Evolutionary conservation across 257 asterid species (phyloP), one percentile per base, ranked within the genome.

Genomic region (Orobanche coerulescens): DNA sequence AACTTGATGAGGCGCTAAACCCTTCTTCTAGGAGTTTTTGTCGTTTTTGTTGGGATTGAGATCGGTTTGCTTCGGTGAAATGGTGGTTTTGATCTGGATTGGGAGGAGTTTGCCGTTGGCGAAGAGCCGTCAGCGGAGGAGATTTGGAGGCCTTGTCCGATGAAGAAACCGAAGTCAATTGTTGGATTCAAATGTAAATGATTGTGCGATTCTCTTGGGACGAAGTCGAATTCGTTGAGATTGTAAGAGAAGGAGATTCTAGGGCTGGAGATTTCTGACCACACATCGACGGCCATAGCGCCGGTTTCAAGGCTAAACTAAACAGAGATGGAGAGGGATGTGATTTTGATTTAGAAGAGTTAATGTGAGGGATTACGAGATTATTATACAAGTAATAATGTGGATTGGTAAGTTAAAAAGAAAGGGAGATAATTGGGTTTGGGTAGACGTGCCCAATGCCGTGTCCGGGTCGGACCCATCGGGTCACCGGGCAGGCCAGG

Each of bases 101-200:
- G 96, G 96, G 7, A 81, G 82, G 84, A 88, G 85, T 74, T 77
- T 83, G 66, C 96, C 96, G 43, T 88, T 53, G 75, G 93, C 73
- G 64, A 88, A 88, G 63, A 88, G 77, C 67, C 95, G 58, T 88
- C 96, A 2, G 96, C 96, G 0, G 96, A 73, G 0, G 95, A 78
- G 15, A 81, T 59, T 31, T 72, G 65, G 11, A 59, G 74, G 14
- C 70, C 78, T 20, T 34, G 31, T 39, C 71, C 47, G 79, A 70
- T 72, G 86, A 85, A 74, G n/a, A n/a, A n/a, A n/a, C n/a, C n/a
- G n/a, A n/a, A n/a, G n/a, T n/a, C n/a, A n/a, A n/a, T n/a, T n/a
- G n/a, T n/a, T 5, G 9, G 9, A 62, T 78, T 81, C n/a, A n/a
- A n/a, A n/a, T n/a, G n/a, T n/a, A n/a, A 59, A 26, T 28, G 37